Evolutionary conservation across 2,329 filamentous ascomycete genomes (phyloP).

Genomic region (Alternaria hordeiaustralica): DNA sequence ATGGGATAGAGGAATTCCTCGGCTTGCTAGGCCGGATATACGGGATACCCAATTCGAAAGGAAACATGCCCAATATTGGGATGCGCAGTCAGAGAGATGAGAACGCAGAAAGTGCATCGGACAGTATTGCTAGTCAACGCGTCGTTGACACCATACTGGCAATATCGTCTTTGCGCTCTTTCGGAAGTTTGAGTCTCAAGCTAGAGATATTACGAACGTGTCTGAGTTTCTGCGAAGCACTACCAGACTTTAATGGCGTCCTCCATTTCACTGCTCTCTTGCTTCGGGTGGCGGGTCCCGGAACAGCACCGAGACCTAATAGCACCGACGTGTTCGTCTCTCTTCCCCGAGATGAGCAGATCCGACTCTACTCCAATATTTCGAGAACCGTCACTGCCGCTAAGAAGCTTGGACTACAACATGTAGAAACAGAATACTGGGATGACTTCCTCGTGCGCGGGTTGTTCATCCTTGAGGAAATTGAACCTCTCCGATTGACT

Average conservation of each 20-base stretch:
- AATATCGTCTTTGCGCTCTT: conserved; percentile 61
- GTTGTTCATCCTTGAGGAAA: conserved; percentile 67
- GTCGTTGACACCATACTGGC: conserved; percentile 62
- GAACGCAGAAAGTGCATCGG: conserved; percentile 9
- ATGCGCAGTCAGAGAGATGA: conserved; percentile 5
- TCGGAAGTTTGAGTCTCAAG: conserved; percentile 82
- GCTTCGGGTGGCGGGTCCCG: conserved; percentile 80
- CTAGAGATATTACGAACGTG: conserved; percentile 87
- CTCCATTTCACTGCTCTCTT: conserved; percentile 85
- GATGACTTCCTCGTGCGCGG: conserved; percentile 90
- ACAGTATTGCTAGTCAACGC: conserved; percentile 46
- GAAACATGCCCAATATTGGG: conserved; percentile 19
- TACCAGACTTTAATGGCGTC: conserved; percentile 92
- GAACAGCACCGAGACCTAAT: conserved; percentile 72
- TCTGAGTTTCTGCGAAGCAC: conserved; percentile 89
- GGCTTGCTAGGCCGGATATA: conserved; percentile 51
- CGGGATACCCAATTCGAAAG: conserved; percentile 47
- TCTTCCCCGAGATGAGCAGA: conserved; percentile 82
- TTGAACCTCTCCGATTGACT: conserved; percentile 34
- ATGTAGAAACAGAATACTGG: conserved; percentile 87
- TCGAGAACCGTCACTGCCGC: conserved; percentile 81
- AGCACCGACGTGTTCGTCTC: conserved; percentile 73
- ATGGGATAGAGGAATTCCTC: conserved; percentile 52
- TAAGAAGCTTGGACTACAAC: conserved; percentile 72
- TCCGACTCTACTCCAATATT: conserved; percentile 83